phyloP scores from a whole-genome alignment of 371 early-diverging fungal species.

The Haplosporangium sp. region DNA sequence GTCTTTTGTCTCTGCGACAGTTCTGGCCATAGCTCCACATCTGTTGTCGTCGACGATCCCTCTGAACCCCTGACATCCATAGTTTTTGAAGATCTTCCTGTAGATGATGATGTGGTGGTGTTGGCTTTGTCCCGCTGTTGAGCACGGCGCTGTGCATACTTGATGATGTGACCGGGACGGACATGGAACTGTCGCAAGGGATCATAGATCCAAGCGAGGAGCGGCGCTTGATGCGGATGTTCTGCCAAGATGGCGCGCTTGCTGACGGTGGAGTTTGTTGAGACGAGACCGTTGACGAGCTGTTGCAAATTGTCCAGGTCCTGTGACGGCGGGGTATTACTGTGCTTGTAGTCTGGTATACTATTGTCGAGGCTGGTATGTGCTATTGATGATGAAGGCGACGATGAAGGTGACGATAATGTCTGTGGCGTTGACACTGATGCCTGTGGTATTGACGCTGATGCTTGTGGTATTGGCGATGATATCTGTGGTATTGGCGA shows the following conservation, averaged over 20 bases:
- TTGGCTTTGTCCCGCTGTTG: constrained; percentile 13
- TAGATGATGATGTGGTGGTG: not conserved
- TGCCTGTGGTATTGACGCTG: too few relatives aligned
- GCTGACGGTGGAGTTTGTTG: constrained; percentile 45
- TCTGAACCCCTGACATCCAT: not conserved
- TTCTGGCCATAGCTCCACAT: not conserved
- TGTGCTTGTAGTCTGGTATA: constrained; percentile 9
- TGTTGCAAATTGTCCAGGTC: constrained; percentile 54
- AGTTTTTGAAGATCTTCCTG: not conserved
- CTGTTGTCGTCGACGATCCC: not conserved
- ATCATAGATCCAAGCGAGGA: constrained; percentile 64
- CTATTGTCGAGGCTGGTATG: too few relatives aligned
- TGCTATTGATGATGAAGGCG: too few relatives aligned
- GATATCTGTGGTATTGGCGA: too few relatives aligned
- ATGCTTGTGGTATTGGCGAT: too few relatives aligned
- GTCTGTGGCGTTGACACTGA: too few relatives aligned
- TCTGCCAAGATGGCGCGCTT: constrained; percentile 53
- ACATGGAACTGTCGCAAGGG: constrained; percentile 59
- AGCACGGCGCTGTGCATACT: constrained; percentile 29
- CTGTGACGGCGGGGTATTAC: constrained; percentile 1
- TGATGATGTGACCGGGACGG: constrained; percentile 26
- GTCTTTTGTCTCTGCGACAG: not conserved
- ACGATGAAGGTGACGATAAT: too few relatives aligned
- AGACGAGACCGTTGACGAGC: constrained; percentile 53
- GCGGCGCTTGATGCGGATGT: constrained; percentile 54